Evolutionary conservation across 192 early-diverging fungal genomes (phyloP), one percentile per base, ranked within the genome.

Genomic region (Entrophospora sp.): DNA sequence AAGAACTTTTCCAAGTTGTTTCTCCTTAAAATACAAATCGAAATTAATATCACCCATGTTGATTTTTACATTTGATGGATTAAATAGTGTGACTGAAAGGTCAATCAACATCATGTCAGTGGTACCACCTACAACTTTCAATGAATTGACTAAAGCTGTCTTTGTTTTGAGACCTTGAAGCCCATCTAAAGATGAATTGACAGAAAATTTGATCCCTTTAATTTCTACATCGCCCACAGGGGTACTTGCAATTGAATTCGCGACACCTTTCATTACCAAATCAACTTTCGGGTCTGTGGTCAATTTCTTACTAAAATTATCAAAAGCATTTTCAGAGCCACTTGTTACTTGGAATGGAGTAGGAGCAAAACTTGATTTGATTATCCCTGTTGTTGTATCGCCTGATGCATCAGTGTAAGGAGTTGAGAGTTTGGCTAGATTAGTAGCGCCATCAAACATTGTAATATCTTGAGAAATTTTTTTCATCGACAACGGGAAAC

Each of bases 71-170:
- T 73, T 73, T 25, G 81, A 81, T 14, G 80, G 80, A 66, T 81
- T 81, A 56, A 52, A 73, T n/a, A 84, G 57, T 6, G 67, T 52
- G 27, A 76, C 75, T 20, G 42, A 48, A 37, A 80, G 57, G 18
- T 70, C 53, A 48, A 81, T 71, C 38, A 70, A 68, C 57, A 80
- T 73, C 65, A 77, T 73, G 18, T 81, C 55, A 10, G 62, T 30
- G 10, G 76, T 74, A 32, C 85, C 85, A 45, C 79, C 83, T 16
- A 71, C 75, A 46, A 86, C 80, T 57, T 78, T 77, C 64, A 86
- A 67, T 24, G 55, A 71, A 71, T 82, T 78, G 34, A 84, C 79
- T 4, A 75, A 56, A 10, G 80, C 72, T 37, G 78, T 79, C 9
- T 76, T 48, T 18, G 73, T 75, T 66, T 77, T 77, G 27, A 87